Conservation (phyloP, 768 basidiomycete species). For the Steccherinum ochraceum region DNA sequence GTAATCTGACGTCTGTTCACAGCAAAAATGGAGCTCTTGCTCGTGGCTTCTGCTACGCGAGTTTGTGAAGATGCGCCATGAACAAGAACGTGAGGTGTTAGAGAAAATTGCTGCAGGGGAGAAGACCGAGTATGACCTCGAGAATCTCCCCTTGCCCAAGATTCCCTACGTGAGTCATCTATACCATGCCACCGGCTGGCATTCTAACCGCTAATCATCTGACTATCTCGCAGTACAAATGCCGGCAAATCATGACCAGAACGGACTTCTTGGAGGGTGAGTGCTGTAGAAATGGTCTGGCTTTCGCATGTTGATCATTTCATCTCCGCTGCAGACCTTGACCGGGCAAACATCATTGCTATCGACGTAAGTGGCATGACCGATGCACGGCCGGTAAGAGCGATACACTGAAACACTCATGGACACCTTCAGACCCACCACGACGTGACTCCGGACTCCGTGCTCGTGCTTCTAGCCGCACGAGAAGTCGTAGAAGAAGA, state of each 20-base stretch:
- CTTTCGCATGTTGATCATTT: conserved; percentile 2
- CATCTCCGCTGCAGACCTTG: conserved; percentile 40
- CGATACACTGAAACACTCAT: conserved; percentile 10
- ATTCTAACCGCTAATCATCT: conserved; percentile 2
- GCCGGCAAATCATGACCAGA: conserved; percentile 78
- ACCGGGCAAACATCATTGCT: conserved; percentile 64
- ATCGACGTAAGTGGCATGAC: conserved; percentile 56
- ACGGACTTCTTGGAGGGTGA: conserved; percentile 76
- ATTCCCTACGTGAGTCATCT: conserved; percentile 50
- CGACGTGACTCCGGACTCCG: conserved; percentile 75
- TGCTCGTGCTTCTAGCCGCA: conserved; percentile 69
- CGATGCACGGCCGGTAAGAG: neutral
- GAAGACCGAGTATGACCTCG: conserved; percentile 25
- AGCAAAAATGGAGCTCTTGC: conserved; percentile 81
- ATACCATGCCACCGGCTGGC: conserved; percentile 9
- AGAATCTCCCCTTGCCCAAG: conserved; percentile 51
- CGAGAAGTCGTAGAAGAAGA: conserved; percentile 64
- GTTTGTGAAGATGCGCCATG: conserved; percentile 56
- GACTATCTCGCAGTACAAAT: conserved; percentile 45
- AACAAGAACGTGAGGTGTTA: conserved; percentile 38
- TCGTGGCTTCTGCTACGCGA: conserved; percentile 74
- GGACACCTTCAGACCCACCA: conserved; percentile 48
- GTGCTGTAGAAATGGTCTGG: conserved; percentile 15
- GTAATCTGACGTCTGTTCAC: conserved; percentile 12
- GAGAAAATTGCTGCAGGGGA: conserved; percentile 32